A percentile compares a stretch with the other conserved stretches of the same genome.
Evolutionary conservation across 495 filamentous ascomycete genomes (phyloP).

Genomic region (Xylaria curta): DNA sequence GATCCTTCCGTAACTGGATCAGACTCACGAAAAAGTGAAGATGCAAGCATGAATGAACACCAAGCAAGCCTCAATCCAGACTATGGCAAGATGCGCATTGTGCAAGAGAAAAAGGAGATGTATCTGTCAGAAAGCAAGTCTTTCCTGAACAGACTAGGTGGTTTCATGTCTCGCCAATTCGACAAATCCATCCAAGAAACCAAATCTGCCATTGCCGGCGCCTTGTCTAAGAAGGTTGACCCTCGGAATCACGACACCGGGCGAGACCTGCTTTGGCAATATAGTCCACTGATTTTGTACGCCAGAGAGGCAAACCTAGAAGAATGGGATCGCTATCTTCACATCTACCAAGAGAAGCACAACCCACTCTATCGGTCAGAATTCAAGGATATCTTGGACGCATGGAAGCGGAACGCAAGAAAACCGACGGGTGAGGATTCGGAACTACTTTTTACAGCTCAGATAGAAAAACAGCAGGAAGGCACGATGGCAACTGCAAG

Average conservation of each 20-base stretch:
- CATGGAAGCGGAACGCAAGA: conserved; percentile 82
- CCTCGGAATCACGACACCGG: conserved; percentile 59
- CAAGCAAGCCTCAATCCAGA: conserved; percentile 70
- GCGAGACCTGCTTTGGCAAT: conserved; percentile 73
- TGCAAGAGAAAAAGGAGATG: conserved; percentile 89
- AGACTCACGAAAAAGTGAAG: conserved; percentile 57
- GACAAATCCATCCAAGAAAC: conserved; percentile 73
- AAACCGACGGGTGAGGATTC: conserved; percentile 84
- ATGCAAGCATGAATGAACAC: conserved; percentile 55
- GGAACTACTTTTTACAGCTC: conserved; percentile 85
- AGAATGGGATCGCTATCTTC: conserved; percentile 81
- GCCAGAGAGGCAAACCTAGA: conserved; percentile 77
- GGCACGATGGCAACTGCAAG: conserved; percentile 77
- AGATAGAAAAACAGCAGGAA: conserved; percentile 81
- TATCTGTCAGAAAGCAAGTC: conserved; percentile 72
- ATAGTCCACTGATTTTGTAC: conserved; percentile 84
- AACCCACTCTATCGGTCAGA: conserved; percentile 80
- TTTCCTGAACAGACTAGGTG: conserved; percentile 79
- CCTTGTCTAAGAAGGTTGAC: conserved; percentile 60
- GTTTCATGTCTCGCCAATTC: conserved; percentile 82
- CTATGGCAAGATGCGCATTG: conserved; percentile 88
- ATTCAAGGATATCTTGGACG: conserved; percentile 76
- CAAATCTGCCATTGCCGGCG: conserved; percentile 60
- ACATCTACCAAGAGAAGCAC: conserved; percentile 77
- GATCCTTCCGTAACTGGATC: conserved; percentile 74